phyloP scores from a whole-genome alignment of 2,329 filamentous ascomycete genomes.

The Fusarium pininemorale region DNA sequence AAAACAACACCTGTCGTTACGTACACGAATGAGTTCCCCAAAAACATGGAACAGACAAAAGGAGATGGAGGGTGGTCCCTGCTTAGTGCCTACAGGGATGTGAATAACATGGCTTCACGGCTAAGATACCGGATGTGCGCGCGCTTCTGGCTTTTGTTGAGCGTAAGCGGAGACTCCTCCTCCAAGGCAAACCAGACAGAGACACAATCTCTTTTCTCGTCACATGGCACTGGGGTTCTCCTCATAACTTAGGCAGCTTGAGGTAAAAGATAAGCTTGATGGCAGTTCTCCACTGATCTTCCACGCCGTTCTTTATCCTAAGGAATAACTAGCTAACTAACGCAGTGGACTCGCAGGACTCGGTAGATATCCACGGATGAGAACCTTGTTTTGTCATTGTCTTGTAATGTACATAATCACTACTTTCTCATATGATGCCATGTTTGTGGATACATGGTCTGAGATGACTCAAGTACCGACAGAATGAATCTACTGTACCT shows the following conservation, averaged over 20 bases:
- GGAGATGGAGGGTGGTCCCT: conserved; percentile 22
- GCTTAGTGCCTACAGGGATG: conserved; percentile 1
- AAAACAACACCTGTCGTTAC: conserved; percentile 3
- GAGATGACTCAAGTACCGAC: conserved; percentile 33
- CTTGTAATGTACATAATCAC: background rate
- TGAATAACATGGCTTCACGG: background rate
- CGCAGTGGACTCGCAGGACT: background rate
- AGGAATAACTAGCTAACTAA: background rate
- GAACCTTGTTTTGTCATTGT: background rate
- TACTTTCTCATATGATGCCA: conserved; percentile 15
- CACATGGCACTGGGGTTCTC: conserved; percentile 22
- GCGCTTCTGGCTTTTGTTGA: conserved; percentile 4
- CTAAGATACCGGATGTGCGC: conserved; percentile 14
- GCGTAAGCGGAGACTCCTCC: conserved; percentile 1
- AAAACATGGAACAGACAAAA: background rate
- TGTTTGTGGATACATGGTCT: conserved; percentile 4
- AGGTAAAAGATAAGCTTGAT: conserved; percentile 32
- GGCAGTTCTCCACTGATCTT: conserved; percentile 21
- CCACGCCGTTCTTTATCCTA: conserved; percentile 1
- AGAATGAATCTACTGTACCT: background rate
- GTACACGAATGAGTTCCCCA: conserved; percentile 13
- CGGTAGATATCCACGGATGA: background rate
- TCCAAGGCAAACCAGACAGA: background rate
- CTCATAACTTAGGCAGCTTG: conserved; percentile 6
- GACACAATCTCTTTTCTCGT: conserved; percentile 16